Percentiles rank a stretch among this genome's conserved stretches.
phyloP scores from a whole-genome alignment of 2,329 filamentous ascomycete genomes.

The Colletotrichum cuscutae region DNA sequence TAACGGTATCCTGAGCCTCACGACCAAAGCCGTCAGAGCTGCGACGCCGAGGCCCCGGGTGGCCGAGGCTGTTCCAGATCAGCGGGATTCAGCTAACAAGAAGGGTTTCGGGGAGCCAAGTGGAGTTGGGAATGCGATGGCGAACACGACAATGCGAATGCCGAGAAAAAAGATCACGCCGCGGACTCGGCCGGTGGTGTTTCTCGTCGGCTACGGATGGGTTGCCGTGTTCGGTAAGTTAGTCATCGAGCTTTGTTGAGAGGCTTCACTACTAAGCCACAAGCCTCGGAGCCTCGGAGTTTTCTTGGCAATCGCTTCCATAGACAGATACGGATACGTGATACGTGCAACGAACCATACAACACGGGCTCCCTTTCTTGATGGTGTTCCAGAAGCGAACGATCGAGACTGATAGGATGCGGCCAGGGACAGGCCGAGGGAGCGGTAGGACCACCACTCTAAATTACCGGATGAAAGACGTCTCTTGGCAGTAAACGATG shows the following conservation, averaged over 20 bases:
- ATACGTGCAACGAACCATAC: background rate
- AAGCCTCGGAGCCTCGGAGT: background rate
- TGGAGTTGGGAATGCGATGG: too few relatives aligned
- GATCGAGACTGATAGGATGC: background rate
- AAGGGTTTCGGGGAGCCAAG: background rate
- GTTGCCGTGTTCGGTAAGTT: background rate
- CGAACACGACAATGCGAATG: background rate
- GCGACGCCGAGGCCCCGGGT: background rate
- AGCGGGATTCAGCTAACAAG: background rate
- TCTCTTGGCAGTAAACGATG: background rate
- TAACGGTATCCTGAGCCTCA: background rate
- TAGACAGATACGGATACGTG: background rate
- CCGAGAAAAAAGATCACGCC: background rate
- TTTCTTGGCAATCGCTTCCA: background rate
- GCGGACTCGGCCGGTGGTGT: background rate
- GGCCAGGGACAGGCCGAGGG: background rate
- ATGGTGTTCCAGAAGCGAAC: background rate
- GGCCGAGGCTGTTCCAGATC: background rate
- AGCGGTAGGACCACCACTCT: constrained; percentile 1
- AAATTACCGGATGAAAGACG: background rate
- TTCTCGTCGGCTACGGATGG: background rate
- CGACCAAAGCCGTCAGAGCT: background rate
- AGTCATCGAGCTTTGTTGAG: background rate
- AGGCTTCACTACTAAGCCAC: background rate
- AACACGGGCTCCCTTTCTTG: background rate